Conservation (phyloP, 768 basidiomycete genomes). For the Termitomyces sp. region DNA sequence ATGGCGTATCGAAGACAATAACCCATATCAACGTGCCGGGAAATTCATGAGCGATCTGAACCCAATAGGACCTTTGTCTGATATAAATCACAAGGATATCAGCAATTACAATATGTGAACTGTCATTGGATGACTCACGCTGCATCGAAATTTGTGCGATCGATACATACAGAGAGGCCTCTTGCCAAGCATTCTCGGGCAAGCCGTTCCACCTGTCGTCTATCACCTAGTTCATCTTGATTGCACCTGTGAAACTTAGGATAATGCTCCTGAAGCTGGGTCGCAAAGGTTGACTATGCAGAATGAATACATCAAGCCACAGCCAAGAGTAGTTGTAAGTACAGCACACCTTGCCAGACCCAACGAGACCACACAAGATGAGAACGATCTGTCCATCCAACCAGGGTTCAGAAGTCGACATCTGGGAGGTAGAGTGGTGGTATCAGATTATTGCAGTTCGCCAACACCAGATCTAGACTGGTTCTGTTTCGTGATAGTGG, state of each 20-base stretch:
- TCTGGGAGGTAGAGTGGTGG: background rate
- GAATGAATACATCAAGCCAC: slow-evolving; percentile 1
- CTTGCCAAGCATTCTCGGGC: slow-evolving; percentile 47
- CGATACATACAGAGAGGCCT: slow-evolving; percentile 75
- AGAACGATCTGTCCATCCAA: slow-evolving; percentile 50
- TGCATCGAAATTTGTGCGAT: slow-evolving; percentile 73
- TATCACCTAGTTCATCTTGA: slow-evolving; percentile 75
- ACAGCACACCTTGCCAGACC: slow-evolving; percentile 62
- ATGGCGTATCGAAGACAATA: slow-evolving; percentile 76
- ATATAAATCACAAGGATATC: background rate
- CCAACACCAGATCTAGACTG: background rate
- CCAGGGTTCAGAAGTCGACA: slow-evolving; percentile 17
- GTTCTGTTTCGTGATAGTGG: background rate
- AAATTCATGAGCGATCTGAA: slow-evolving; percentile 64
- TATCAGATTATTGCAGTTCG: background rate
- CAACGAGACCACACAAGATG: slow-evolving; percentile 72
- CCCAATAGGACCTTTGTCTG: slow-evolving; percentile 76
- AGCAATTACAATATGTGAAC: slow-evolving; percentile 8
- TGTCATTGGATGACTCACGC: slow-evolving; percentile 38
- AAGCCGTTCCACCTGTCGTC: slow-evolving; percentile 60
- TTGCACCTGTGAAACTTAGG: slow-evolving; percentile 69
- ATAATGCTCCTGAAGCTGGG: slow-evolving; percentile 57
- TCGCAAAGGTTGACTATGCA: slow-evolving; percentile 61
- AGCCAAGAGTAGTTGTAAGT: background rate
- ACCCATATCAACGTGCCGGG: slow-evolving; percentile 64